Evolutionary conservation across 176 grass and related monocot genomes (phyloP).

Genomic region (Ensete glaucum): DNA sequence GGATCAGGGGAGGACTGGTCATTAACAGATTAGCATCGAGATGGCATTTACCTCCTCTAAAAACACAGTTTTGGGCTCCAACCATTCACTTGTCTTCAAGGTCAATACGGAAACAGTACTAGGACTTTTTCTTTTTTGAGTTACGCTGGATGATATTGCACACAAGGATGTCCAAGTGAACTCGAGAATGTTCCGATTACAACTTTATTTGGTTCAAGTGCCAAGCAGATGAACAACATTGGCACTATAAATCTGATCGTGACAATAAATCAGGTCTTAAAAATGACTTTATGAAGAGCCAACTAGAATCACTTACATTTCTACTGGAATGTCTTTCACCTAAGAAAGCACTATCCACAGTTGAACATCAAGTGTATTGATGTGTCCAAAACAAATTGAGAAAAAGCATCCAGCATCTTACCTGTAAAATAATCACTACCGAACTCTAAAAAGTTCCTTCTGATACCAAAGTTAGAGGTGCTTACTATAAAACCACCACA

Average conservation of each 20-base stretch:
- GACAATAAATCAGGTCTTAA: neutral
- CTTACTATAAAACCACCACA: slow-evolving; percentile 34
- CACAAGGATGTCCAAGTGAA: too few species aligned
- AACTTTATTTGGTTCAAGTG: too few species aligned
- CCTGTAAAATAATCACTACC: neutral
- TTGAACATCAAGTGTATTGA: too few species aligned
- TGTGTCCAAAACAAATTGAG: neutral
- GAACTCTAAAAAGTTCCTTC: neutral
- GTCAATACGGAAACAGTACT: too few species aligned
- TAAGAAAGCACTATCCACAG: neutral
- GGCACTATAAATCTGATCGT: neutral
- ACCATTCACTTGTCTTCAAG: too few species aligned
- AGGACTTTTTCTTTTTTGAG: too few species aligned
- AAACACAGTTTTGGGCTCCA: too few species aligned
- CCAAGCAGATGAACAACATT: neutral
- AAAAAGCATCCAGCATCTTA: slow-evolving; percentile 4
- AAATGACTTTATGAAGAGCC: neutral
- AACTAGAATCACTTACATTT: neutral
- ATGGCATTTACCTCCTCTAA: too few species aligned
- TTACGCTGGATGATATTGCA: too few species aligned
- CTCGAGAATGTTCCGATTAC: too few species aligned
- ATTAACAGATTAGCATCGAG: too few species aligned
- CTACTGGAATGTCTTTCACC: neutral
- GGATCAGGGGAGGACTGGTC: neutral
- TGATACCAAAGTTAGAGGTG: slow-evolving; percentile 39